Base-by-base conservation (phyloP, 2,329 filamentous ascomycete genomes). In the Sordariomycetes sp. region DNA sequence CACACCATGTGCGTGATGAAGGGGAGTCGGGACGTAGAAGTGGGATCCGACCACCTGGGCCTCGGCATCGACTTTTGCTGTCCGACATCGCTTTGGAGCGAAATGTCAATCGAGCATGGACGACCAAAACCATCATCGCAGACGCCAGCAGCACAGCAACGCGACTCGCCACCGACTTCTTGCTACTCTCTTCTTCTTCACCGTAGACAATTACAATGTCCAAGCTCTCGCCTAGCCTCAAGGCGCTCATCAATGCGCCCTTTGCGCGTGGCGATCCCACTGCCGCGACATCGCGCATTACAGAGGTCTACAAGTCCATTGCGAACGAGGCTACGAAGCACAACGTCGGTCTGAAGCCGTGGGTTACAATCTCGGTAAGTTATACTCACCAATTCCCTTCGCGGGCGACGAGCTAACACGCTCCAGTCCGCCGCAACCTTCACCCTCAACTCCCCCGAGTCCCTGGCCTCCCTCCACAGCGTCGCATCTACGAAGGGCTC, bases 391-490 rank as follows among this genome's bases (percentile, higher is more conserved):
- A 15, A 12, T 4, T 17, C 9, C 14, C 17, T 2, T 17, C 3
- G 8, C 8, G n/a, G 17, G 14, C 5, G 8, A 8, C 12, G 14
- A 8, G 8, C 8, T 10, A 9, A 6, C 21, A 21, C 7, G 3
- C 6, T 8, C 8, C 21, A 86, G 79, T 82, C 85, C 1, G 86
- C 85, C 21, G 79, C 85, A 14, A 86, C 84, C 2, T 84, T 90
- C 62, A 92, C 86, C 1, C 76, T 92, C 65, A 92, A 93, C 63
- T 87, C 84, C 2, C 85, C 85, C 17, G 80, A 83, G 37, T 82
- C 83, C 4, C 72, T 90, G 43, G 60, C 73, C 4, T 58, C 70
- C 16, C 70, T 88, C 10, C 79, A 77, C 58, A 49, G 68, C 36
- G 56, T 72, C 21, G 69, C 70, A 9, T 47, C 57, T 4, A 14